Percentiles rank a stretch among this genome's conserved stretches.
Evolutionary conservation across 2,329 filamentous ascomycete genomes (phyloP).

Genomic region (Biscogniauxia marginata): DNA sequence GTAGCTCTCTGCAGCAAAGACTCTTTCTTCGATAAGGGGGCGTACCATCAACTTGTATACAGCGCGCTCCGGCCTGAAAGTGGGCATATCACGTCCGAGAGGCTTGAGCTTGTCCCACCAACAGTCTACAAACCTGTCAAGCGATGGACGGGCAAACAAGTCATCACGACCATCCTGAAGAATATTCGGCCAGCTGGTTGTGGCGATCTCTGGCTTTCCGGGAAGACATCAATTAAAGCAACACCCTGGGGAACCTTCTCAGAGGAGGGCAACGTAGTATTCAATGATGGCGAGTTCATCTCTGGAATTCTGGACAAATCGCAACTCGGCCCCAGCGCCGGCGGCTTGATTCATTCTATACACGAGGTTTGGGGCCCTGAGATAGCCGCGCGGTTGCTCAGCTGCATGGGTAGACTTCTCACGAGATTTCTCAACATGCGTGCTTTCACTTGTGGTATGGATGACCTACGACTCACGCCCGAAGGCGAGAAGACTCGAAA

Average conservation of each 20-base stretch:
- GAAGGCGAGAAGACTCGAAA: slow-evolving; percentile 72
- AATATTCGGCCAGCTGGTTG: slow-evolving; percentile 82
- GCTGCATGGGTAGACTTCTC: slow-evolving; percentile 82
- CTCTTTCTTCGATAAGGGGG: slow-evolving; percentile 81
- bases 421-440: slow-evolving; percentile 91
- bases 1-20: slow-evolving; percentile 89
- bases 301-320: slow-evolving; percentile 93
- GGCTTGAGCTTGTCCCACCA: slow-evolving; percentile 77
- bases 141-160: slow-evolving; percentile 94
- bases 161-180: slow-evolving; percentile 88
- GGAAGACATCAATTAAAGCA: slow-evolving; percentile 75
- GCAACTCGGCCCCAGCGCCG: slow-evolving; percentile 83
- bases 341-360: slow-evolving; percentile 86
- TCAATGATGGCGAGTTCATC: slow-evolving; percentile 84
- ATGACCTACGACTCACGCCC: slow-evolving; percentile 83
- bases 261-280: slow-evolving; percentile 78
- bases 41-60: slow-evolving; percentile 95
- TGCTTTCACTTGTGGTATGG: slow-evolving; percentile 95
- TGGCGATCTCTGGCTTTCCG: slow-evolving; percentile 74
- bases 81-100: slow-evolving; percentile 79
- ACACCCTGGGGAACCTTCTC: slow-evolving; percentile 72
- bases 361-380: slow-evolving; percentile 92
- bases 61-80: slow-evolving; percentile 85
- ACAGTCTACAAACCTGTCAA: slow-evolving; percentile 77
- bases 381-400: slow-evolving; percentile 81